These are phyloP conservation scores for Anthracocystis walkeri DNA, from an alignment of 1,284 basidiomycete species.

Conservation along the genomic window DNA sequence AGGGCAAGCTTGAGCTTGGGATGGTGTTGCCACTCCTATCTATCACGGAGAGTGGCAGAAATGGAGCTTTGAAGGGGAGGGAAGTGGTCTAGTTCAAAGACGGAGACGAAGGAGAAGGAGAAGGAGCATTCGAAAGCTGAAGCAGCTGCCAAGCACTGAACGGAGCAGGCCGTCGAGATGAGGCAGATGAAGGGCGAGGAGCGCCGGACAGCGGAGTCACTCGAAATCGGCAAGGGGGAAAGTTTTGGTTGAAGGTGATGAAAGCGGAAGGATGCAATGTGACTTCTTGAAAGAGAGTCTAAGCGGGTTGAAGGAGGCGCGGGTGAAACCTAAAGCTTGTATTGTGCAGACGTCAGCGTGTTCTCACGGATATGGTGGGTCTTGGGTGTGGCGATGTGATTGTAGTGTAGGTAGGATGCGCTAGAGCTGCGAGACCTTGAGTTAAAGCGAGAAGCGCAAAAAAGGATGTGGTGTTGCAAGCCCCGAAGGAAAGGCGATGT, in stretches of 20 bases:
- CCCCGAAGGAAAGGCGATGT: constrained; percentile 4
- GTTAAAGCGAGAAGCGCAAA: constrained; percentile 1
- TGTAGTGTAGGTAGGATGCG: constrained; percentile 20
- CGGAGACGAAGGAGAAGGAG: constrained; percentile 5
- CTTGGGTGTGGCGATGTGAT: constrained; percentile 22
- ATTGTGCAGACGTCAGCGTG: constrained; percentile 10
- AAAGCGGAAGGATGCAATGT: constrained; percentile 12
- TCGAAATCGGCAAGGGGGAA: neutral
- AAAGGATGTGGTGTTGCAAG: neutral
- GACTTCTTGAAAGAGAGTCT: constrained; percentile 32
- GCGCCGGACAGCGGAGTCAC: constrained; percentile 1
- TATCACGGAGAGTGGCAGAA: neutral
- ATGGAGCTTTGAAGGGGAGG: neutral
- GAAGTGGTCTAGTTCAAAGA: constrained; percentile 1
- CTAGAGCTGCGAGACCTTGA: constrained; percentile 13
- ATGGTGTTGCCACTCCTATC: constrained; percentile 6
- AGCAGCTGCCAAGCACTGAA: neutral
- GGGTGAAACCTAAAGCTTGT: constrained; percentile 26
- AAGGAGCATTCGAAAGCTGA: constrained; percentile 5
- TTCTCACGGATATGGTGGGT: constrained; percentile 25
- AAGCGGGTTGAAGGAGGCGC: constrained; percentile 11
- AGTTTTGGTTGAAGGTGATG: constrained; percentile 9
- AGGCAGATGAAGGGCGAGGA: constrained; percentile 18
- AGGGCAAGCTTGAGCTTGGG: constrained; percentile 15
- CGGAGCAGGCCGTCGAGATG: constrained; percentile 9